phyloP scores from a whole-genome alignment of 768 basidiomycete species.

The Serpula lacrymans region DNA sequence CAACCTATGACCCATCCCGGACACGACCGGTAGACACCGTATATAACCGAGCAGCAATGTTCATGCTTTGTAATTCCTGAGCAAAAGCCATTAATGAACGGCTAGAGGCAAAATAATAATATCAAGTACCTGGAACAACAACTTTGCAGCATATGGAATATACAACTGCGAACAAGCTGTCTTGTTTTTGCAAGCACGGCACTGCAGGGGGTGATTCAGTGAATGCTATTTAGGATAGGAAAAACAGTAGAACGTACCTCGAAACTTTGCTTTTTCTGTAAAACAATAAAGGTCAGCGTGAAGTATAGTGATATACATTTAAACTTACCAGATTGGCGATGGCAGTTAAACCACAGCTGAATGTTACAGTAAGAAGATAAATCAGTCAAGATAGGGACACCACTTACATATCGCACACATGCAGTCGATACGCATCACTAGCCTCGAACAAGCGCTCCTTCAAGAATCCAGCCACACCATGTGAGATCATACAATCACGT shows the following conservation, averaged over 20 bases:
- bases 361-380: slow-evolving; percentile 8
- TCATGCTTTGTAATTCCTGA: slow-evolving; percentile 94
- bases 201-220: too few species aligned
- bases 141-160: slow-evolving; percentile 95
- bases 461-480: slow-evolving; percentile 96
- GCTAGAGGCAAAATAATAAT: slow-evolving; percentile 1
- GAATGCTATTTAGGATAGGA: slow-evolving; percentile 3
- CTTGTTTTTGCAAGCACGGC: slow-evolving; percentile 96
- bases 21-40: slow-evolving; percentile 86
- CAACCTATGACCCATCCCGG: slow-evolving; percentile 44
- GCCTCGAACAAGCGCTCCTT: slow-evolving; percentile 96
- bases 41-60: slow-evolving; percentile 85
- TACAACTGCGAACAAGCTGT: slow-evolving; percentile 89
- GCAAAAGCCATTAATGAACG: slow-evolving; percentile 4
- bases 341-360: slow-evolving; percentile 90
- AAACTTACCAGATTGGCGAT: slow-evolving; percentile 89
- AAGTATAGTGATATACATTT: not conserved
- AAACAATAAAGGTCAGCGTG: slow-evolving; percentile 7
- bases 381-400: not conserved
- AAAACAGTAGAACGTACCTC: slow-evolving; percentile 45
- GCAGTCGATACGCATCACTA: slow-evolving; percentile 88
- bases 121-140: slow-evolving; percentile 82
- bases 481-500: slow-evolving; percentile 99
- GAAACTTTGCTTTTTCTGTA: slow-evolving; percentile 94
- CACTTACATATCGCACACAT: slow-evolving; percentile 94